phyloP scores from a whole-genome alignment of 1,139 yeast genomes.

The Diutina ranongensis region DNA sequence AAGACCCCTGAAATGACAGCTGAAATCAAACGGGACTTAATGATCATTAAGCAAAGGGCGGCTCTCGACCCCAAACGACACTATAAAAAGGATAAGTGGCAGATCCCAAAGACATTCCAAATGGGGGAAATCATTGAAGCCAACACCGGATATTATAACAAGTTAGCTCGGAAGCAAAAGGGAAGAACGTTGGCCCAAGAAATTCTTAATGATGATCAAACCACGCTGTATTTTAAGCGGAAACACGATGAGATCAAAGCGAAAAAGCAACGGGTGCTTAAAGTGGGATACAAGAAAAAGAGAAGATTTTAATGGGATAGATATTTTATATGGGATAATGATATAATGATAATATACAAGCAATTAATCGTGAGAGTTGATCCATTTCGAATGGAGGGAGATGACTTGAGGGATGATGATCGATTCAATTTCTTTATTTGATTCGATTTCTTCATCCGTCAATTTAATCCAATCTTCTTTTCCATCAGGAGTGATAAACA shows the following conservation, averaged over 20 bases:
- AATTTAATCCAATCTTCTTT: constrained; percentile 41
- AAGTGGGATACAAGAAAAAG: neutral
- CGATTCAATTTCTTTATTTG: constrained; percentile 53
- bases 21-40: constrained; percentile 62
- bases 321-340: neutral
- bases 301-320: neutral
- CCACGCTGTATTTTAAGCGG: constrained; percentile 71
- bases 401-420: constrained; percentile 69
- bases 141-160: constrained; percentile 64
- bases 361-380: constrained; percentile 13
- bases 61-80: constrained; percentile 94
- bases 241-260: constrained; percentile 73
- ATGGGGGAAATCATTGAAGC: constrained; percentile 84
- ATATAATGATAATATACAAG: neutral
- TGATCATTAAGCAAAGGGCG: constrained; percentile 71
- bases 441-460: constrained; percentile 24
- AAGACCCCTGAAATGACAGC: constrained; percentile 73
- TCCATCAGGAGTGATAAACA: constrained; percentile 55
- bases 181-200: constrained; percentile 76
- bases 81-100: constrained; percentile 81
- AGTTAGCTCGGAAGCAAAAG: constrained; percentile 60
- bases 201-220: constrained; percentile 59
- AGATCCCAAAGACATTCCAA: constrained; percentile 70
- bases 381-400: constrained; percentile 52
- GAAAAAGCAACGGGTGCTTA: constrained; percentile 11